Conservation (phyloP, 2,329 filamentous ascomycete species). For the Trichoderma harzianum region DNA sequence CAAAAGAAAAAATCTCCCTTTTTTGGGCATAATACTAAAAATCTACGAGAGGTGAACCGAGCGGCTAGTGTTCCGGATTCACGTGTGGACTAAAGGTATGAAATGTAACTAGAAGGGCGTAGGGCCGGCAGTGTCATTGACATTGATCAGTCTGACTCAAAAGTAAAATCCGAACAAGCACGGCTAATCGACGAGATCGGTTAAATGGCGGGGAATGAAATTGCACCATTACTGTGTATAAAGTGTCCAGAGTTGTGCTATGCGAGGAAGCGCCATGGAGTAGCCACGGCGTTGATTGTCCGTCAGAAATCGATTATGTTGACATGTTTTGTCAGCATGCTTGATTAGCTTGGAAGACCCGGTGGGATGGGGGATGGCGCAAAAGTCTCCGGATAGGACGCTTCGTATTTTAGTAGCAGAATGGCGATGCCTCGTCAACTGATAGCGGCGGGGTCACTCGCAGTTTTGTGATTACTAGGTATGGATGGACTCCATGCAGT, state of each 20-base stretch:
- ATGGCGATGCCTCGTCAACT: not conserved
- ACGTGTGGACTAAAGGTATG: not conserved
- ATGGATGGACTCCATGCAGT: not conserved
- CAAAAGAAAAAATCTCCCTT: not conserved
- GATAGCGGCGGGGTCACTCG: not conserved
- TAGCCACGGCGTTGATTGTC: not conserved
- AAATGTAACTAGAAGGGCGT: not conserved
- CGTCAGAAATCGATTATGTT: not conserved
- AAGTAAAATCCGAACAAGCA: not conserved
- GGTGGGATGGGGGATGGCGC: not conserved
- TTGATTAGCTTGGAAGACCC: not conserved
- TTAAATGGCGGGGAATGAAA: not conserved
- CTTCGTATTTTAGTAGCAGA: not conserved
- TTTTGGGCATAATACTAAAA: not conserved
- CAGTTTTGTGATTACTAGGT: not conserved
- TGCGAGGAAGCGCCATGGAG: not conserved
- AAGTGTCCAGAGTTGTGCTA: not conserved
- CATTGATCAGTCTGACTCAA: not conserved
- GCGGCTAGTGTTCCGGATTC: not conserved
- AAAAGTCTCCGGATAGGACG: not conserved
- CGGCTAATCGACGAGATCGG: not conserved
- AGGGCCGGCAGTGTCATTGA: not conserved
- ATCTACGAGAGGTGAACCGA: not conserved
- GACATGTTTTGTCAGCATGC: not conserved
- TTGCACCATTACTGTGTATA: not conserved